These are phyloP conservation scores for Schrenkiella parvula DNA, from an alignment of 345 rosid genomes.

Conservation along the genomic window DNA sequence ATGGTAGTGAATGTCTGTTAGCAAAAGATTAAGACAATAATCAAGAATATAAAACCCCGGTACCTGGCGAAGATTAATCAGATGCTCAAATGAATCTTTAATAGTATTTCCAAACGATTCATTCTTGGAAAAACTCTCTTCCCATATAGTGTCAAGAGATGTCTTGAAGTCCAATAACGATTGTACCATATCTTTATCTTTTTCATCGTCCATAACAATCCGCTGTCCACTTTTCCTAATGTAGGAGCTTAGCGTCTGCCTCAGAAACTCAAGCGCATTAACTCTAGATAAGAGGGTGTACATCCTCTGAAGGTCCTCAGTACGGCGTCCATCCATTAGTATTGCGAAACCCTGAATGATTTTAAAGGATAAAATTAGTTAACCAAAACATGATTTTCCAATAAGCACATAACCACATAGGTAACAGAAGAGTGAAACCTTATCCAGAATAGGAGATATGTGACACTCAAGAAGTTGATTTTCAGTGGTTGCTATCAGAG, in stretches of 20 bases:
- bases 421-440: constrained; percentile 44
- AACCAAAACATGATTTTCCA: constrained; percentile 20
- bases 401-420: background rate
- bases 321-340: constrained; percentile 84
- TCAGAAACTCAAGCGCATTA: constrained; percentile 65
- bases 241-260: constrained; percentile 68
- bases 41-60: background rate
- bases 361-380: constrained; percentile 13
- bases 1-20: constrained; percentile 14
- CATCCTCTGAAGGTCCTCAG: constrained; percentile 76
- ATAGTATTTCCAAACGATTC: constrained; percentile 72
- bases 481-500: constrained; percentile 70
- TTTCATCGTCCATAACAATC: constrained; percentile 87
- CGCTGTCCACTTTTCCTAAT: constrained; percentile 70
- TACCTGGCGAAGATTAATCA: constrained; percentile 94
- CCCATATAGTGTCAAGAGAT: constrained; percentile 77
- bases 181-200: constrained; percentile 89
- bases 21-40: background rate
- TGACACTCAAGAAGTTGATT: constrained; percentile 81
- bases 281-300: constrained; percentile 65
- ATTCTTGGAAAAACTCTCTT: constrained; percentile 76
- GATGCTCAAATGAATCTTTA: constrained; percentile 82
- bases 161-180: constrained; percentile 78
- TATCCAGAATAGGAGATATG: constrained; percentile 71
- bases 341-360: constrained; percentile 62